These are phyloP conservation scores for Saccharum hybrid DNA, from an alignment of 202 grass and related monocot species.

Conservation along the genomic window DNA sequence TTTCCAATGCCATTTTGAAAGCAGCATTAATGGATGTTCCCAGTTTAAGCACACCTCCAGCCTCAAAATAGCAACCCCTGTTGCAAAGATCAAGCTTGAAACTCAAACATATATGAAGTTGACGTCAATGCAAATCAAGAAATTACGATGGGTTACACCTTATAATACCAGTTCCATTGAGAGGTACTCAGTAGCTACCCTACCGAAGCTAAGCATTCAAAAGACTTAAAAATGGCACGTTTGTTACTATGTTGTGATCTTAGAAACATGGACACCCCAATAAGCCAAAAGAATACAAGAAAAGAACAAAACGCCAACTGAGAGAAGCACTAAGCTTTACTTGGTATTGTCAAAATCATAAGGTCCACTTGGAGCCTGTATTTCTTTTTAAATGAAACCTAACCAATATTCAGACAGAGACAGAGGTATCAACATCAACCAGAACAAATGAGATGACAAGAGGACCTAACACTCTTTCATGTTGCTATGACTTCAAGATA, in stretches of 20 bases:
- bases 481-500: constrained; percentile 39
- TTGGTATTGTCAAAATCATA: background rate
- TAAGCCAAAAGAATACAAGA: background rate
- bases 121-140: background rate
- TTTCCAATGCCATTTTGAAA: constrained; percentile 89
- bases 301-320: background rate
- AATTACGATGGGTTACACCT: background rate
- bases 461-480: constrained; percentile 11
- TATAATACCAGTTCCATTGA: constrained; percentile 8
- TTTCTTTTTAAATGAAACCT: background rate
- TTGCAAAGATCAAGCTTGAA: constrained; percentile 43
- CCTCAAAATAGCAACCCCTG: constrained; percentile 99
- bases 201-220: background rate
- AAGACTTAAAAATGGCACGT: background rate
- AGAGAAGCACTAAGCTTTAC: constrained; percentile 4
- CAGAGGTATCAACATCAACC: background rate
- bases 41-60: constrained; percentile 72
- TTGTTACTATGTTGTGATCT: background rate
- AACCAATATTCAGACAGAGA: background rate
- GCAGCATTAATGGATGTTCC: constrained; percentile 85
- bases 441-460: background rate
- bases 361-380: background rate
- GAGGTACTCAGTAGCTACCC: background rate
- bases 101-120: constrained; percentile 14
- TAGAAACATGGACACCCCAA: constrained; percentile 1